Percentiles rank a stretch among this genome's conserved stretches.
phyloP scores from a whole-genome alignment of 495 filamentous ascomycete genomes.

The Aspergillus bridgeri region DNA sequence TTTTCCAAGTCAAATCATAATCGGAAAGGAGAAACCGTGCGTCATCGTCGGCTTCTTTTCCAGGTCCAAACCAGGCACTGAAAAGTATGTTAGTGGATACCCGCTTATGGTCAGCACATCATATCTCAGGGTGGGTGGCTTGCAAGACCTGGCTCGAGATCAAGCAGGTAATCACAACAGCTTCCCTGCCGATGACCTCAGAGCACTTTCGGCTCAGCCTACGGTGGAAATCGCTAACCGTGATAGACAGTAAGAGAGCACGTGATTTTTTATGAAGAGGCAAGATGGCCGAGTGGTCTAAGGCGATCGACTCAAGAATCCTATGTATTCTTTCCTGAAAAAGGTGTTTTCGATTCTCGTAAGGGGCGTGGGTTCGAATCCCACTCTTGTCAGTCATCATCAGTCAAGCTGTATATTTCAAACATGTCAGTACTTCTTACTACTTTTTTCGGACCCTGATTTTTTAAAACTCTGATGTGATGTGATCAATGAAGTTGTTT shows the following conservation, averaged over 20 bases:
- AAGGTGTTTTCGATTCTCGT: not conserved
- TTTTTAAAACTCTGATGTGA: no score
- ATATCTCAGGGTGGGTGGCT: not conserved
- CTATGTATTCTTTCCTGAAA: no score
- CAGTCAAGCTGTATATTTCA: no score
- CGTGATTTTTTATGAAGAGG: not conserved
- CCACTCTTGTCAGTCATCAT: slow-evolving; percentile 8
- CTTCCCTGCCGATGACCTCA: not conserved
- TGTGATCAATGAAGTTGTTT: no score
- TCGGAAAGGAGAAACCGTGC: not conserved
- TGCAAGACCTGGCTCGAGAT: not conserved
- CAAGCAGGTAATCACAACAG: not conserved
- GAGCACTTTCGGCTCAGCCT: no score
- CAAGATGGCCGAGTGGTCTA: not conserved
- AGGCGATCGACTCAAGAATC: no score
- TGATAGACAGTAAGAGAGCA: not conserved
- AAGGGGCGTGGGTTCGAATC: slow-evolving; percentile 13
- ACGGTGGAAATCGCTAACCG: no score
- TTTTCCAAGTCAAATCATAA: no score
- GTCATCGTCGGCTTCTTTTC: not conserved
- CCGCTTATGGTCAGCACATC: not conserved
- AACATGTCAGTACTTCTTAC: no score
- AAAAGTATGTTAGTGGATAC: not conserved
- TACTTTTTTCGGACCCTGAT: no score
- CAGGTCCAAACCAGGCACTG: not conserved